phyloP scores from a whole-genome alignment of 441 rosid genomes.

The Mallotus repandus region DNA sequence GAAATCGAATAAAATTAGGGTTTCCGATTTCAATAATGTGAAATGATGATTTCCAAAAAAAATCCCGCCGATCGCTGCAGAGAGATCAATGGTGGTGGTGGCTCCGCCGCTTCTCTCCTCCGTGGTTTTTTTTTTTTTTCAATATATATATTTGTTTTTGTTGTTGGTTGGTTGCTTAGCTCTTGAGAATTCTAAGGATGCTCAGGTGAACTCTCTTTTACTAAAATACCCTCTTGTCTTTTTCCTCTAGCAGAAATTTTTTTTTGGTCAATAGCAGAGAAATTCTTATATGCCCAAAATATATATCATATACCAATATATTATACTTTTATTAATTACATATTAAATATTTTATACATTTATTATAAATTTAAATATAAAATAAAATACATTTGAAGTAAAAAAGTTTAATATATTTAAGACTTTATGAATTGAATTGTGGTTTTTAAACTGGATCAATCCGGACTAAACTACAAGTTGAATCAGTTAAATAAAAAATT shows the following conservation, averaged over 20 bases:
- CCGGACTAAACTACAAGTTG: too few relatives aligned
- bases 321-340: too few relatives aligned
- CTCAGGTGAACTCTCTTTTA: not conserved
- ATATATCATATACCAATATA: too few relatives aligned
- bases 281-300: too few relatives aligned
- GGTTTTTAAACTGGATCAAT: too few relatives aligned
- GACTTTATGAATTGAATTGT: too few relatives aligned
- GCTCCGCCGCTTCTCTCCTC: slow-evolving; percentile 17
- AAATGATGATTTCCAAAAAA: not conserved
- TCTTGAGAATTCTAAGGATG: slow-evolving; percentile 13
- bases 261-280: too few relatives aligned
- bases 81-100: slow-evolving; percentile 12
- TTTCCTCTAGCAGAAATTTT: not conserved
- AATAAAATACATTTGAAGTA: too few relatives aligned
- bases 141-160: not conserved
- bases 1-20: not conserved
- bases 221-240: not conserved
- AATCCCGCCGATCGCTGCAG: not conserved
- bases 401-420: too few relatives aligned
- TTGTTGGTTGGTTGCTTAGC: slow-evolving; percentile 17
- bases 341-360: too few relatives aligned
- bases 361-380: too few relatives aligned
- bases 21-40: not conserved
- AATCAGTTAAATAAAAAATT: too few relatives aligned
- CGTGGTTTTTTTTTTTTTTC: not conserved